Percentiles rank a stretch among this genome's conserved stretches.
phyloP scores from a whole-genome alignment of 2,329 filamentous ascomycete genomes.

The Xylariaceae sp. region DNA sequence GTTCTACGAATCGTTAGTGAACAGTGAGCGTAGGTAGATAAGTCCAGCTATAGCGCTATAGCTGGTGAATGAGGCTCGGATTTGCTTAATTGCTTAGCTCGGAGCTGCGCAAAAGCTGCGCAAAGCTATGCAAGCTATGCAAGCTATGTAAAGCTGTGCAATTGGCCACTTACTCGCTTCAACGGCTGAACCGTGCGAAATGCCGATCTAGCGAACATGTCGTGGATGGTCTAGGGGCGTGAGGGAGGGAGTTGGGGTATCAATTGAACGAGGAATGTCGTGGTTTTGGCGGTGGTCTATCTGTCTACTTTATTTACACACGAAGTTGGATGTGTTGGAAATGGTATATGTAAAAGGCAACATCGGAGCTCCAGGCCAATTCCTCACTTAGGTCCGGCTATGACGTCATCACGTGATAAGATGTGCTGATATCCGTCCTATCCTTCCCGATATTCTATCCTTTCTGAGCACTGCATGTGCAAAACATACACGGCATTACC shows the following conservation, averaged over 20 bases:
- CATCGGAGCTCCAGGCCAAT: slow-evolving; percentile 18
- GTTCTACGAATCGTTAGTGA: slow-evolving; percentile 23
- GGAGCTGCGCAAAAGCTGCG: slow-evolving; percentile 8
- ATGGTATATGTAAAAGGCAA: neutral
- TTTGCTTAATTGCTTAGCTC: neutral
- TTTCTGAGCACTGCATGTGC: too few species aligned
- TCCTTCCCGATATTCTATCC: neutral
- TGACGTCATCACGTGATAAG: slow-evolving; percentile 30
- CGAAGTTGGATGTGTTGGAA: slow-evolving; percentile 1
- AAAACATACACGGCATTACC: too few species aligned
- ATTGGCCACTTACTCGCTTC: slow-evolving; percentile 51
- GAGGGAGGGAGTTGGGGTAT: neutral
- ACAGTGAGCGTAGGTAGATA: too few species aligned
- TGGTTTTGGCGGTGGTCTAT: neutral
- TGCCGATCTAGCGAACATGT: slow-evolving; percentile 61
- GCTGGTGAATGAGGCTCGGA: neutral
- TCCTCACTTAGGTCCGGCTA: neutral
- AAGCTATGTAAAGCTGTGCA: too few species aligned
- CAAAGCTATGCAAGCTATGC: neutral
- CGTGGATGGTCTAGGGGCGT: slow-evolving; percentile 26
- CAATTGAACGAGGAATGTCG: slow-evolving; percentile 13
- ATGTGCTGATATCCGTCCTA: too few species aligned
- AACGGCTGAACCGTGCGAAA: slow-evolving; percentile 58
- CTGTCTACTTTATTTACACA: too few species aligned
- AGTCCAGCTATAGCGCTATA: too few species aligned